phyloP scores from a whole-genome alignment of 352 stramenopile genomes.

The Globisporangium perplexum region DNA sequence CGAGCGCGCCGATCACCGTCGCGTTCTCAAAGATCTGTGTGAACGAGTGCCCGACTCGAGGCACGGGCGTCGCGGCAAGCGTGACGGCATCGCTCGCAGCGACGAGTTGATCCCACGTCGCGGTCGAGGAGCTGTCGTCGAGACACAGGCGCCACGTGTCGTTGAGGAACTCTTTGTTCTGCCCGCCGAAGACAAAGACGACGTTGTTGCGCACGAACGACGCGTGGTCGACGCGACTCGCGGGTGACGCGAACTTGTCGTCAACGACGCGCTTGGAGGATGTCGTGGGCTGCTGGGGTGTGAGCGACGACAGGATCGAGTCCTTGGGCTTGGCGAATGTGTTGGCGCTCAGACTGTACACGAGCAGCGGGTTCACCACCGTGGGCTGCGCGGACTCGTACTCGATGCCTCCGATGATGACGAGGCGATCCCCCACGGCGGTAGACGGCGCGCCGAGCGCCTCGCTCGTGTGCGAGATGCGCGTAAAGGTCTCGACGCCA shows the following conservation, averaged over 20 bases:
- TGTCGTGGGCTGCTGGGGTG: conserved; percentile 5
- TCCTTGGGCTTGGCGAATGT: conserved; percentile 36
- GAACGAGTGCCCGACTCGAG: conserved; percentile 57
- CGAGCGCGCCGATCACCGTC: conserved; percentile 26
- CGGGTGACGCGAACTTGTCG: conserved; percentile 51
- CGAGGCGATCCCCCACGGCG: conserved; percentile 18
- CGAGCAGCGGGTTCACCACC: conserved; percentile 44
- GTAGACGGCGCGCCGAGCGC: conserved; percentile 13
- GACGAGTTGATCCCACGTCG: conserved; percentile 51
- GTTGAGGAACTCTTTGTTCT: conserved; percentile 50
- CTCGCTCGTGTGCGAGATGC: conserved; percentile 42
- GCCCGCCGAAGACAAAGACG: conserved; percentile 50
- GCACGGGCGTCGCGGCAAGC: conserved; percentile 17
- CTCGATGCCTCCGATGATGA: conserved; percentile 60
- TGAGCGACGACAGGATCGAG: conserved; percentile 40
- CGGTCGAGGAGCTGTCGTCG: conserved; percentile 24
- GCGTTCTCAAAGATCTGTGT: conserved; percentile 50
- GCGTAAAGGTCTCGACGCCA: conserved; percentile 35
- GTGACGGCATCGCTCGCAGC: conserved; percentile 29
- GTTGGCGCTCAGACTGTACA: conserved; percentile 39
- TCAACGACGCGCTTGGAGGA: conserved; percentile 16
- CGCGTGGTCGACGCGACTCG: conserved; percentile 52
- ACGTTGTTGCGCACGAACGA: conserved; percentile 25
- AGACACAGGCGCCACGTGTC: conserved; percentile 61
- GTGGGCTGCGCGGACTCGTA: conserved; percentile 68